Evolutionary conservation across 2,329 filamentous ascomycete genomes (phyloP).

Genomic region (Xylariaceae sp.): DNA sequence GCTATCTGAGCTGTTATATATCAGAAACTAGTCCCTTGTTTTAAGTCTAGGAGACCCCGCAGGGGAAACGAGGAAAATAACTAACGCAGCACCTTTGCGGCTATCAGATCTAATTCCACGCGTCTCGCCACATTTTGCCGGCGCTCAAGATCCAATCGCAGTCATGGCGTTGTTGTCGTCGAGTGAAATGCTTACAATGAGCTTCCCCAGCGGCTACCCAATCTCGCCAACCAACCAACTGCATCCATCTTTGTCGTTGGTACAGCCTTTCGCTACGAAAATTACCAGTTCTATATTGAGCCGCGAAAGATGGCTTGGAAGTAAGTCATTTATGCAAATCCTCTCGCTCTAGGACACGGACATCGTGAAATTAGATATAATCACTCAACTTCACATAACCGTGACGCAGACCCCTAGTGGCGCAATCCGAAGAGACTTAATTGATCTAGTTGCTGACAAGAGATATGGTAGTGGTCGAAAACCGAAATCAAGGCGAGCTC

Average conservation of each 20-base stretch:
- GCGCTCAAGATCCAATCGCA: constrained; percentile 87
- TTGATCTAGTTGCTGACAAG: no score
- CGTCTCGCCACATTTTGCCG: constrained; percentile 77
- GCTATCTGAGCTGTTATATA: no score
- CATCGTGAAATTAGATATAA: no score
- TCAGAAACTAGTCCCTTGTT: no score
- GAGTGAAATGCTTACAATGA: constrained; percentile 85
- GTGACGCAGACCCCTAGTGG: no score
- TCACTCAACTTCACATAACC: no score
- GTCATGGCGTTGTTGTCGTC: constrained; percentile 76
- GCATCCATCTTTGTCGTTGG: constrained; percentile 80
- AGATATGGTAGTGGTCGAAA: constrained; percentile 62
- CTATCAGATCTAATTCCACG: constrained; percentile 83
- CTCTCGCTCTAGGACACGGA: no score
- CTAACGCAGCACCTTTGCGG: no score
- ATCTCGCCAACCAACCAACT: constrained; percentile 92
- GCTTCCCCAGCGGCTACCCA: constrained; percentile 86
- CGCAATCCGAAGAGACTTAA: no score
- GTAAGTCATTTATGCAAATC: no score
- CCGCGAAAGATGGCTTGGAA: constrained; percentile 80
- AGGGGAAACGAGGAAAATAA: no score
- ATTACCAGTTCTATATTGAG: constrained; percentile 71
- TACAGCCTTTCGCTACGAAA: constrained; percentile 83
- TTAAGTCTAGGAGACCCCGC: no score
- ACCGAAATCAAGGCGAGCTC: constrained; percentile 71